phyloP scores from a whole-genome alignment of 1,284 basidiomycete genomes.

The Pascua guehoae region DNA sequence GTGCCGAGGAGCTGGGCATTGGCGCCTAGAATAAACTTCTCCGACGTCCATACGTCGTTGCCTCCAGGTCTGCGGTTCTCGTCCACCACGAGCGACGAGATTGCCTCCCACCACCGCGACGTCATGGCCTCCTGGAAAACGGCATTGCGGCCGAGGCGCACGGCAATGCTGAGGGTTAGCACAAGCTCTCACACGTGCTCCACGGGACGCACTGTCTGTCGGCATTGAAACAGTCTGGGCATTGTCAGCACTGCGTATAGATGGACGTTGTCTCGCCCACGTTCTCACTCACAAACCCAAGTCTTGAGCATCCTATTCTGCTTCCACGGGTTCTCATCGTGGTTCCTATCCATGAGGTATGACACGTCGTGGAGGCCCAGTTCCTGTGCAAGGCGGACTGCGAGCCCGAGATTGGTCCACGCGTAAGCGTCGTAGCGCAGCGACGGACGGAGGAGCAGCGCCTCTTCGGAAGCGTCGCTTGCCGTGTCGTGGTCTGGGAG shows the following conservation, averaged over 20 bases:
- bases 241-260: not conserved
- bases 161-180: constrained; percentile 4
- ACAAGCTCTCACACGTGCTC: not conserved
- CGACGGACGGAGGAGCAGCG: constrained; percentile 5
- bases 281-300: constrained; percentile 10
- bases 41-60: constrained; percentile 6
- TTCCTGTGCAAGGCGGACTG: constrained; percentile 14
- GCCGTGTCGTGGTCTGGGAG: not conserved
- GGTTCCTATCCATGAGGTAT: not conserved
- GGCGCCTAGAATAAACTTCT: constrained; percentile 7
- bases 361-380: constrained; percentile 16
- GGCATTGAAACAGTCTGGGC: constrained; percentile 14
- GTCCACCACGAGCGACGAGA: constrained; percentile 3
- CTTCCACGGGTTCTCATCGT: constrained; percentile 1
- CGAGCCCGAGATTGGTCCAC: constrained; percentile 9
- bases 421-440: constrained; percentile 13
- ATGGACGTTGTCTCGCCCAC: no score
- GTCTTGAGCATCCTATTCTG: constrained; percentile 12
- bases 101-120: constrained; percentile 16
- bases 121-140: constrained; percentile 16
- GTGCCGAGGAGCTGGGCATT: constrained; percentile 9
- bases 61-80: not conserved
- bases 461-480: constrained; percentile 3
- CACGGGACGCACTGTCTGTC: not conserved
- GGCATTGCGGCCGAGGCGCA: constrained; percentile 13